A percentile compares a stretch with the other conserved stretches of the same genome.
Evolutionary conservation across 2,329 filamentous ascomycete species (phyloP).

Genomic region (Fusarium concolor): DNA sequence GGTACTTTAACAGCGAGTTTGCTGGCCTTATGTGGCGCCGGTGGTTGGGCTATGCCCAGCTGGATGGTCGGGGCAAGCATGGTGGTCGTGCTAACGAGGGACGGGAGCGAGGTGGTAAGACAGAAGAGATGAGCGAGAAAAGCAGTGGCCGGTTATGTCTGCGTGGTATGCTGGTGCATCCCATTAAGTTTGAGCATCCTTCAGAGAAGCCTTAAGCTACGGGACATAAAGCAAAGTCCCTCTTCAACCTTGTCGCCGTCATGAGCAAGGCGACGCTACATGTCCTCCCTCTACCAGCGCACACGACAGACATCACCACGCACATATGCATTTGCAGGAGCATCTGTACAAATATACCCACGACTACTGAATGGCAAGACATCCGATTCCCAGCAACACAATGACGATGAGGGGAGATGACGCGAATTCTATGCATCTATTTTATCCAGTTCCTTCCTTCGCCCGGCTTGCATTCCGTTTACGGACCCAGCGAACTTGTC

Average conservation of each 20-base stretch:
- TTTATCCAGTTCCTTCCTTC: constrained; percentile 40
- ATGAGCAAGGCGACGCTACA: constrained; percentile 46
- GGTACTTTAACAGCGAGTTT: constrained; percentile 87
- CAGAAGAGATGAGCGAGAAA: constrained; percentile 58
- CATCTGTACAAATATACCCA: constrained; percentile 50
- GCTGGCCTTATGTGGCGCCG: constrained; percentile 81
- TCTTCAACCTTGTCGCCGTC: constrained; percentile 38
- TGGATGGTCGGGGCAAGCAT: constrained; percentile 61
- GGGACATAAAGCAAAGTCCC: neutral
- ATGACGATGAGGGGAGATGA: constrained; percentile 39
- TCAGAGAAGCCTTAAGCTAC: constrained; percentile 51
- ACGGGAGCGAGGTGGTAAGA: constrained; percentile 62
- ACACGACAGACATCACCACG: constrained; percentile 46
- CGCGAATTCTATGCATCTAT: constrained; percentile 41
- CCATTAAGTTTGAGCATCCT: constrained; percentile 75
- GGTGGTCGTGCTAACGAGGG: constrained; percentile 63
- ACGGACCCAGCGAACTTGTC: constrained; percentile 42
- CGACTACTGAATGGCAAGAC: constrained; percentile 42
- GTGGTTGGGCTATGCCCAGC: constrained; percentile 75
- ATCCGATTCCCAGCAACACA: constrained; percentile 37
- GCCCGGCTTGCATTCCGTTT: constrained; percentile 39
- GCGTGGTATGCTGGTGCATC: constrained; percentile 83
- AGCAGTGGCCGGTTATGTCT: constrained; percentile 78
- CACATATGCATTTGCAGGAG: constrained; percentile 48
- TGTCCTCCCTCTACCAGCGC: constrained; percentile 37